These are phyloP conservation scores for Astragalus glycyphyllos DNA, from an alignment of 306 rosid genomes.

Conservation along the genomic window DNA sequence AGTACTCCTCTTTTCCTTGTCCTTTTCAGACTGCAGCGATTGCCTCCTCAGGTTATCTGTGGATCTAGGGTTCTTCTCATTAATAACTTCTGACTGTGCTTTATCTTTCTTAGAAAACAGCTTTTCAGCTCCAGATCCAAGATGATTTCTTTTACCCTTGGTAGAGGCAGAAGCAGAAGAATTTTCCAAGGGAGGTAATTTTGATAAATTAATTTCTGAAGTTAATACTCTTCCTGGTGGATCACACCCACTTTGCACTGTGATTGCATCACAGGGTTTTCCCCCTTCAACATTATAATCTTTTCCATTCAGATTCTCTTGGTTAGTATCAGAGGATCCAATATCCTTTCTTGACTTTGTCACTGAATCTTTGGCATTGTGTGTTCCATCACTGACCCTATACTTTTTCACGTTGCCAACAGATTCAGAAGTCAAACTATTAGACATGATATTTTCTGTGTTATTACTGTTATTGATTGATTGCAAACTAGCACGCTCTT, in stretches of 20 bases:
- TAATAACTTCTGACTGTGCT: conserved; percentile 51
- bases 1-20: conserved; percentile 74
- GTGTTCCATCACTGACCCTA: conserved; percentile 45
- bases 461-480: conserved; percentile 52
- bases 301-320: conserved; percentile 49
- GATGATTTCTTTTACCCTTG: conserved; percentile 68
- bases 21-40: conserved; percentile 63
- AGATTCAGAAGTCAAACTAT: conserved; percentile 54
- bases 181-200: conserved; percentile 58
- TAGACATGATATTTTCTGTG: conserved; percentile 51
- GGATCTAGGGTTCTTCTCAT: conserved; percentile 63
- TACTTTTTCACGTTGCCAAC: conserved; percentile 45
- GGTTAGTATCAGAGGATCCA: conserved; percentile 53
- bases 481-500: conserved; percentile 73
- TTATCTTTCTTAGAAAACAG: conserved; percentile 67
- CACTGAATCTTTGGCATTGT: conserved; percentile 47
- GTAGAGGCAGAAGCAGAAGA: conserved; percentile 56
- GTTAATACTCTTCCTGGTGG: conserved; percentile 52
- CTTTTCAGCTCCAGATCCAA: conserved; percentile 67
- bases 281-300: conserved; percentile 50
- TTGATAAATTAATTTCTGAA: conserved; percentile 54
- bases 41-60: conserved; percentile 61
- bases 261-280: conserved; percentile 48
- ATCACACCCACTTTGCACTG: conserved; percentile 52
- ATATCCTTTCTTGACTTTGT: conserved; percentile 53